Conservation (phyloP, 2,329 filamentous ascomycete genomes). For the Cercospora sp. region DNA sequence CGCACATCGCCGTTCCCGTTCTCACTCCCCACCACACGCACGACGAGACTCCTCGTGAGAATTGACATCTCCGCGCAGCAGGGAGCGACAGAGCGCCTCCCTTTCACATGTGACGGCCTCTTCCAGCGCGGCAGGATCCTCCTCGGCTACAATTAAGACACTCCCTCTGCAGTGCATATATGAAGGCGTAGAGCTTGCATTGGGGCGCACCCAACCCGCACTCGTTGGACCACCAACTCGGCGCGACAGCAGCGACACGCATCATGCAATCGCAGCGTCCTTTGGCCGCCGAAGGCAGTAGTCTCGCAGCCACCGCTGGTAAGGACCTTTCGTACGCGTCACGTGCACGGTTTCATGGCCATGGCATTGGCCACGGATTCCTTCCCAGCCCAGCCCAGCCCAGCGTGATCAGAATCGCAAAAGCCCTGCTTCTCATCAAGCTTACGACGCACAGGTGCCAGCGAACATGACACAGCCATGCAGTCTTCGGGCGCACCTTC, state of each 20-base stretch:
- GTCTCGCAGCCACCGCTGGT: slow-evolving; percentile 20
- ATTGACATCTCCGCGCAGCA: not conserved
- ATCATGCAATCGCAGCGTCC: slow-evolving; percentile 24
- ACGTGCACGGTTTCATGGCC: not conserved
- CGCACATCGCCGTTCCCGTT: not conserved
- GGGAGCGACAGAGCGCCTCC: not conserved
- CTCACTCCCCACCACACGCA: not conserved
- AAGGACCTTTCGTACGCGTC: slow-evolving; percentile 10
- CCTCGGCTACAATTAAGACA: not conserved
- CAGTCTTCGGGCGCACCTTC: slow-evolving; percentile 11
- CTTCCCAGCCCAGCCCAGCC: not conserved
- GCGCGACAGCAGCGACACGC: not conserved
- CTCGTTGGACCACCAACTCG: not conserved
- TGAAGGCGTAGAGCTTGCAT: not conserved
- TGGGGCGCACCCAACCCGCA: not conserved
- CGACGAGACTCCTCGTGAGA: not conserved
- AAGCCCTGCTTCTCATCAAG: slow-evolving; percentile 3
- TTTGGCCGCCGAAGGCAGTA: slow-evolving; percentile 17
- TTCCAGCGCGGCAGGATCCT: not conserved
- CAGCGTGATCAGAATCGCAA: not conserved
- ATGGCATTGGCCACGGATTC: not conserved
- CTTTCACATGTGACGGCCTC: not conserved
- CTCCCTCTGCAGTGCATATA: not conserved
- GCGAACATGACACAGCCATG: slow-evolving; percentile 9
- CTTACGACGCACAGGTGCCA: slow-evolving; percentile 20